Conservation (phyloP, 1,139 yeast species). For the Nakaseomyces uthaithaninus region DNA sequence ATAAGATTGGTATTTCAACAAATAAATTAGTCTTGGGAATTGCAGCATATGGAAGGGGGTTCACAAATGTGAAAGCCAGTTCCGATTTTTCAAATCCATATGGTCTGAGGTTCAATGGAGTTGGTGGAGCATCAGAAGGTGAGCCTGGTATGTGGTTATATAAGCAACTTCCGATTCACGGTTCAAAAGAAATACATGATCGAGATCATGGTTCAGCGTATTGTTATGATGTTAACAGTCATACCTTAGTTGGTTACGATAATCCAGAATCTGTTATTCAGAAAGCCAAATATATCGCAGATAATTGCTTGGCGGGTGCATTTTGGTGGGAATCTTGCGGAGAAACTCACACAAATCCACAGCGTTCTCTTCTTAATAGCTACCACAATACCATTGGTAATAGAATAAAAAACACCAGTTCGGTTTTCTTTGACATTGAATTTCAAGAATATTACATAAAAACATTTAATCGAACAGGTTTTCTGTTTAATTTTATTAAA, state of each 20-base stretch:
- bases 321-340: constrained; percentile 96
- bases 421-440: constrained; percentile 17
- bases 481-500: constrained; percentile 11
- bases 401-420: constrained; percentile 11
- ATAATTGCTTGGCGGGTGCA: constrained; percentile 61
- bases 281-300: constrained; percentile 54
- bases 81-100: constrained; percentile 6
- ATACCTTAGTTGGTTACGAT: constrained; percentile 58
- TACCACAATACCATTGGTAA: constrained; percentile 16
- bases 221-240: constrained; percentile 38
- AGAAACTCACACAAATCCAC: constrained; percentile 36
- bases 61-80: constrained; percentile 35
- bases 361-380: constrained; percentile 36
- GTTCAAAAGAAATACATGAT: constrained; percentile 45
- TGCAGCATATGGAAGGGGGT: constrained; percentile 80
- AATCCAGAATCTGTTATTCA: constrained; percentile 42
- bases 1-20: constrained; percentile 37
- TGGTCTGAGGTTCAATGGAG: constrained; percentile 42
- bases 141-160: constrained; percentile 49
- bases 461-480: constrained; percentile 16
- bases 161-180: constrained; percentile 42
- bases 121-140: constrained; percentile 40
- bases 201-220: constrained; percentile 48
- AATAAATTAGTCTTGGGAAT: constrained; percentile 68
- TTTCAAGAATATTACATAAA: constrained; percentile 19